Evolutionary conservation across 2,329 filamentous ascomycete species (phyloP), one percentile per base, ranked within the genome.

Genomic region (Sclerotinia minor): DNA sequence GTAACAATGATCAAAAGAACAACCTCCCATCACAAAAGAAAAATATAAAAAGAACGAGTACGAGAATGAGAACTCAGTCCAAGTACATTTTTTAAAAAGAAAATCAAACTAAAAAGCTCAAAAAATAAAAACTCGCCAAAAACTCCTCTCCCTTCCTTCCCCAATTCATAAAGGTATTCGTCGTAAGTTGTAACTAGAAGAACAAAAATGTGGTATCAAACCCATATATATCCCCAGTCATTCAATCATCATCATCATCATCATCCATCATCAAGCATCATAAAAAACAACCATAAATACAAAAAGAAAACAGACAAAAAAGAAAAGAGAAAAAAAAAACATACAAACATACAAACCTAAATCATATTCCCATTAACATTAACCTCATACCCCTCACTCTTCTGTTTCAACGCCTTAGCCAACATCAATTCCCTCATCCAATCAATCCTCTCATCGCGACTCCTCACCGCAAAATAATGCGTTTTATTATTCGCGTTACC

Each of bases 351-450:
- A 35, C 32, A 57, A 19, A 24, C 21, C 35, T 63, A 90, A 75
- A 91, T 89, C 86, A 89, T 89, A 79, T 87, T 89, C 55, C 92
- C 92, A 76, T 94, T 94, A 71, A 94, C 87, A 76, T 88, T 90
- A 74, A 95, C 87, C 80, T 94, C 90, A 74, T 90, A 94, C 24
- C 92, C 92, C 73, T 92, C 89, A 58, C 87, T 88, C 84, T 94
- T 95, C 79, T 92, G 90, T 82, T 89, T 91, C 77, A 92, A 82
- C 24, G 92, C 92, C 82, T 95, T 95, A 65, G 92, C 92, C 57
- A 96, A 86, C 92, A 96, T 96, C 70, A 96, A 81, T 83, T 96
- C 92, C 66, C 92, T 85, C 92, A 96, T 96, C 95, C 95, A 99
- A 78, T 97, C 94, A 75, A 98, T 97, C 70, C 94, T 86, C 77